Conservation (phyloP, 345 rosid species). For the Dimocarpus longan region DNA sequence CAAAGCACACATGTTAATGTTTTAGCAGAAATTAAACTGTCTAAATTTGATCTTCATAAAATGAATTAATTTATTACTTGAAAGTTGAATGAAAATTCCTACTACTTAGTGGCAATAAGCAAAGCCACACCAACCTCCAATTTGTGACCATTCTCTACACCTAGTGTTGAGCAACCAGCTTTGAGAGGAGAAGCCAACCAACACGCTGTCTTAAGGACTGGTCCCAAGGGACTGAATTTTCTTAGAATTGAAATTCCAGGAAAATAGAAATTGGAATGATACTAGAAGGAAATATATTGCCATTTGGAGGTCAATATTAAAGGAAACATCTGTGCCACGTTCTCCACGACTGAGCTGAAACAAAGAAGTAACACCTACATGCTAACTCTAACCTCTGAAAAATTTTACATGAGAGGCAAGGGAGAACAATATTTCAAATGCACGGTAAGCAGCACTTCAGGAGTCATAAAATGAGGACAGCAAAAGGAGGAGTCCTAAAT, state of each 20-base stretch:
- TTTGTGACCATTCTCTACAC: not conserved
- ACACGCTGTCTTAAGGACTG: not conserved
- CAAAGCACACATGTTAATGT: constrained; percentile 8
- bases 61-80: not conserved
- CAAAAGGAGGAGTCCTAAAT: not conserved
- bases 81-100: not conserved
- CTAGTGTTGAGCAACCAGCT: constrained; percentile 7
- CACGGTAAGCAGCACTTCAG: not conserved
- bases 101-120: not conserved
- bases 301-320: not conserved
- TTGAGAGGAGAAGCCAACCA: not conserved
- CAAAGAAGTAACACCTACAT: not conserved
- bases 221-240: not conserved
- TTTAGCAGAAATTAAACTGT: not conserved
- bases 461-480: not conserved
- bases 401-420: not conserved
- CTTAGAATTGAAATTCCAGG: not conserved
- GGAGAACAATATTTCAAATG: not conserved
- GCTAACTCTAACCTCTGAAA: not conserved
- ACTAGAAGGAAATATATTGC: not conserved
- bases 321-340: not conserved
- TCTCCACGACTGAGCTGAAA: not conserved
- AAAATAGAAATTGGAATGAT: not conserved
- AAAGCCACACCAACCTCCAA: not conserved
- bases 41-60: not conserved